Evolutionary conservation across 2,329 filamentous ascomycete species (phyloP).

Genomic region (Chaetoscypha palmicola): DNA sequence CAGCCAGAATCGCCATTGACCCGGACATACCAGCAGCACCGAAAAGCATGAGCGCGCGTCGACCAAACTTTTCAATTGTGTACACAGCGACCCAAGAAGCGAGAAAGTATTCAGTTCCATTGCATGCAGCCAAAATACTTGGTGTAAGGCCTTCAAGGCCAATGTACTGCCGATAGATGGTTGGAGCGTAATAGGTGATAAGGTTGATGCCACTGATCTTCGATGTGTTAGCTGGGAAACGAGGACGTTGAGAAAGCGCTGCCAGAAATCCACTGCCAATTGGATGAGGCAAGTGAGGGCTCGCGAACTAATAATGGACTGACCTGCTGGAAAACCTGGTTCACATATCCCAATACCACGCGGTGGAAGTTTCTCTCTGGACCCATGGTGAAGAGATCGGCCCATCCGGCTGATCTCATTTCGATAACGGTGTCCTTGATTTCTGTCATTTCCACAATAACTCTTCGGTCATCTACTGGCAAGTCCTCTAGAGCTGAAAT

Average conservation of each 20-base stretch:
- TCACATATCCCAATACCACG: slow-evolving; percentile 42
- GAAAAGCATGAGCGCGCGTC: slow-evolving; percentile 65
- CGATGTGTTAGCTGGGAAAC: not conserved
- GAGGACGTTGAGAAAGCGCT: slow-evolving; percentile 20
- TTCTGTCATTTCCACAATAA: slow-evolving; percentile 45
- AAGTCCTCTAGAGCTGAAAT: slow-evolving; percentile 36
- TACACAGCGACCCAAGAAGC: slow-evolving; percentile 35
- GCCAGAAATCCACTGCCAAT: too few relatives aligned
- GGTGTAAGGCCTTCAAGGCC: slow-evolving; percentile 40
- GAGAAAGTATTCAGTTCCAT: slow-evolving; percentile 39
- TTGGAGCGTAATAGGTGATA: slow-evolving; percentile 41
- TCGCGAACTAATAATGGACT: too few relatives aligned
- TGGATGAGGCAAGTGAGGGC: too few relatives aligned
- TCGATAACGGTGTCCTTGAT: slow-evolving; percentile 63
- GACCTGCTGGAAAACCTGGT: slow-evolving; percentile 47
- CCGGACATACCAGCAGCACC: slow-evolving; percentile 56
- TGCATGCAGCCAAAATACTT: slow-evolving; percentile 47
- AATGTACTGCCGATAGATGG: slow-evolving; percentile 44
- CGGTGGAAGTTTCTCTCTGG: slow-evolving; percentile 48
- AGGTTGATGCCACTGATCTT: slow-evolving; percentile 33
- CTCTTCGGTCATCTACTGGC: slow-evolving; percentile 42
- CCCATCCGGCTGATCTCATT: slow-evolving; percentile 29
- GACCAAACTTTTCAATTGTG: slow-evolving; percentile 50
- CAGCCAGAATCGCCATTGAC: slow-evolving; percentile 55
- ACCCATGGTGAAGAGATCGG: slow-evolving; percentile 42